Evolutionary conservation across 495 filamentous ascomycete genomes (phyloP).

Genomic region (Viridothelium virens): DNA sequence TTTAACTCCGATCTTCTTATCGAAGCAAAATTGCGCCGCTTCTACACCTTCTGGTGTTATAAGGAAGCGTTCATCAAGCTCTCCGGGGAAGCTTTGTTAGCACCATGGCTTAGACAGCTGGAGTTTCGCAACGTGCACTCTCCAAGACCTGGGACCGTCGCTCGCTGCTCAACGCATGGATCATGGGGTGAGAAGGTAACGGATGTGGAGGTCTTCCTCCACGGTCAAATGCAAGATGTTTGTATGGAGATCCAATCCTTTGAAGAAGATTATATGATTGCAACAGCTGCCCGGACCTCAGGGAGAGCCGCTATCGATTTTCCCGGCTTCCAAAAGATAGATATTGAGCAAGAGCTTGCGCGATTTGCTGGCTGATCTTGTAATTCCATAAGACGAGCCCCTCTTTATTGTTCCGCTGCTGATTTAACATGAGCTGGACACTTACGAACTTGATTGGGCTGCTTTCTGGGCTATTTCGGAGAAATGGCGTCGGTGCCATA

Average conservation of each 20-base stretch:
- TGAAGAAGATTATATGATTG: constrained; percentile 56
- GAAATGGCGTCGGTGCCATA: no score
- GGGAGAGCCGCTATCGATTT: constrained; percentile 16
- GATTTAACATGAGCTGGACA: no score
- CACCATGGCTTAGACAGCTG: constrained; percentile 63
- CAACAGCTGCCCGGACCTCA: constrained; percentile 42
- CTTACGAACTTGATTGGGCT: no score
- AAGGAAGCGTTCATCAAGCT: constrained; percentile 93
- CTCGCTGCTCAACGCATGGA: constrained; percentile 30
- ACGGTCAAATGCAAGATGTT: constrained; percentile 46
- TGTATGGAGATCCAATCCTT: constrained; percentile 54
- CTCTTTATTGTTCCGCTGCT: no score
- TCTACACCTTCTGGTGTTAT: constrained; percentile 83
- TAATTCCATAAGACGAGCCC: no score
- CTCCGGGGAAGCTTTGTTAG: constrained; percentile 79
- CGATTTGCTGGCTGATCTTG: background rate
- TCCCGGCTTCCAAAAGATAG: constrained; percentile 25
- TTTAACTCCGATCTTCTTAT: constrained; percentile 39
- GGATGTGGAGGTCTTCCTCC: constrained; percentile 47
- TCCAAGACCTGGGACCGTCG: constrained; percentile 39
- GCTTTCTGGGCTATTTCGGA: no score
- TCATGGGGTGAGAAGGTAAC: constrained; percentile 46
- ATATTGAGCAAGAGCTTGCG: constrained; percentile 18
- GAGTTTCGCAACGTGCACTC: constrained; percentile 59
- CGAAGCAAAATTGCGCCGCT: constrained; percentile 58